Evolutionary conservation across 495 filamentous ascomycete species (phyloP), one percentile per base, ranked within the genome.

Genomic region (Xylaria palmicola): DNA sequence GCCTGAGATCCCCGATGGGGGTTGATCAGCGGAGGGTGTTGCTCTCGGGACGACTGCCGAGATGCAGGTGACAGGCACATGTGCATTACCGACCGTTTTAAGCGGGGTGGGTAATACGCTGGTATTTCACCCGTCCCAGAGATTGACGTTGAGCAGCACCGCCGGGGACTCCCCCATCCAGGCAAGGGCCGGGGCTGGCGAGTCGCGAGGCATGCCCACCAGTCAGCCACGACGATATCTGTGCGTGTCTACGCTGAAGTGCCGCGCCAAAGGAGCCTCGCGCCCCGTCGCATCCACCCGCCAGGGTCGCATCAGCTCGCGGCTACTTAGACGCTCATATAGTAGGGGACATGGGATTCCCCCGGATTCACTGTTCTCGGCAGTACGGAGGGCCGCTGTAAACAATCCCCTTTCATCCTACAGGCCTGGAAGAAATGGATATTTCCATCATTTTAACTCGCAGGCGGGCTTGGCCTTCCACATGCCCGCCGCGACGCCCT

Each of bases 361-460:
- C 55, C 41, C 55, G 9, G 55, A 58, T 58, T 58, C 26, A 24
- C 27, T 49, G n/a, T 37, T 37, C 41, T 49, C 55, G 20, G 55
- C 20, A 32, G 12, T 43, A 37, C 30, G 41, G 55, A 58, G 41
- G 26, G 6, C 37, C 0, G n/a, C 32, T 26, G 26, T 47, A 48
- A 49, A 49, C 20, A n/a, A 36, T 27, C 17, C 37, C 22, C 36
- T 37, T 48, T 58, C 41, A 58, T 43, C 43, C 55, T 58, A 58
- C 41, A 58, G 55, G 55, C 7, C 43, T 58, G 55, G 55, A 58
- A 58, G 54, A 58, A 58, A 58, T 58, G 55, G 55, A 13, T 57
- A 58, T 58, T 48, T 58, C 20, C 15, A 48, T 37, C 17, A 7
- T 49, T n/a, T n/a, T n/a, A n/a, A 40, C 27, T 56, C 24, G 44